phyloP scores from a whole-genome alignment of 352 stramenopile species.

The Globisporangium perplexum region DNA sequence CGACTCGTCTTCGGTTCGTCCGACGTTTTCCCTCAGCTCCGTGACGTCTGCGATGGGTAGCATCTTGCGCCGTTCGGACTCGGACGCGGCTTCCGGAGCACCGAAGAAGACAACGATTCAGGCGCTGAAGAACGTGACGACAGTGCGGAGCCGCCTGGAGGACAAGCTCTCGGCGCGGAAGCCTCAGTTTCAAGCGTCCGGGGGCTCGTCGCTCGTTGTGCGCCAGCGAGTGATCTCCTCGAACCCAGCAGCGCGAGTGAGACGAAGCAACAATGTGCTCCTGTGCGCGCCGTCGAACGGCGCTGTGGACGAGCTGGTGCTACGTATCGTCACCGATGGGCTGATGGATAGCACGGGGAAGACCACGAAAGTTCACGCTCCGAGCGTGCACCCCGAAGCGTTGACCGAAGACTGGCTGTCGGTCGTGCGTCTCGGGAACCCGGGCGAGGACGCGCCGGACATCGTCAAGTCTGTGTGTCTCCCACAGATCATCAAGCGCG shows the following conservation, averaged over 20 bases:
- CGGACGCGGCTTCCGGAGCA: constrained; percentile 3
- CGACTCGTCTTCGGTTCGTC: not conserved
- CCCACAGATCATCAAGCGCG: constrained; percentile 74
- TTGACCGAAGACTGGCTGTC: constrained; percentile 44
- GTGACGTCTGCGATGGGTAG: constrained; percentile 41
- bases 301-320: constrained; percentile 87
- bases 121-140: constrained; percentile 46
- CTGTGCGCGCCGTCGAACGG: constrained; percentile 89
- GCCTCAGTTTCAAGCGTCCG: not conserved
- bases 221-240: constrained; percentile 34
- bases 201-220: constrained; percentile 29
- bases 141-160: constrained; percentile 58
- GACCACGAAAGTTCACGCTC: constrained; percentile 48
- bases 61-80: constrained; percentile 51
- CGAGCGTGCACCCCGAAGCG: constrained; percentile 59
- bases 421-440: constrained; percentile 77
- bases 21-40: constrained; percentile 52
- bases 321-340: constrained; percentile 81
- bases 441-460: constrained; percentile 68
- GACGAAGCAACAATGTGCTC: constrained; percentile 60
- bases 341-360: constrained; percentile 58
- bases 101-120: constrained; percentile 56
- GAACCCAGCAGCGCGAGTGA: constrained; percentile 14
- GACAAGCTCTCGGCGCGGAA: constrained; percentile 39
- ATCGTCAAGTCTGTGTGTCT: constrained; percentile 71